Evolutionary conservation across 139 green algal species (phyloP).

Genomic region (Monoraphidium neglectum): DNA sequence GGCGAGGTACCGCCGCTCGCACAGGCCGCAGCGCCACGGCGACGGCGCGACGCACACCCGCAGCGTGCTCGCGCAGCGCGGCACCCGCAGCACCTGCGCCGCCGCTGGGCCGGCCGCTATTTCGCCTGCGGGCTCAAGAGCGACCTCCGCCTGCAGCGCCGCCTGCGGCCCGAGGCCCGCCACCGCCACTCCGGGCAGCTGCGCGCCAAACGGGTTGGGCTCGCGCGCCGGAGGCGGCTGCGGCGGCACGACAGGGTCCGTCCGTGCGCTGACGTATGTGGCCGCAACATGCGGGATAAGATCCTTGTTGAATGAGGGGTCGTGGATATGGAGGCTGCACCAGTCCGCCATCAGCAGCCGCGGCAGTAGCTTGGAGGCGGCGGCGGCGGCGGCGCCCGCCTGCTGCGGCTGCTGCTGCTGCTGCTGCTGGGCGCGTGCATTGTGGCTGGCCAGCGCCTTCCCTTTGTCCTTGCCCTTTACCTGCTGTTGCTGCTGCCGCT

Average conservation of each 20-base stretch:
- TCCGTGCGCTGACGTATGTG: slow-evolving; percentile 6
- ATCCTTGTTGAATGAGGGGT: slow-evolving; percentile 1
- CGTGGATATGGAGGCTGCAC: slow-evolving; percentile 1
- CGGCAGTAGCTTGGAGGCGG: not conserved
- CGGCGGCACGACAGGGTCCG: not conserved
- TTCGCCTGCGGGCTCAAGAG: not conserved
- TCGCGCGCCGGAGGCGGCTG: slow-evolving; percentile 2
- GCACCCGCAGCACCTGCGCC: not conserved
- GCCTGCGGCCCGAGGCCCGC: slow-evolving; percentile 4
- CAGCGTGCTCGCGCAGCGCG: slow-evolving; percentile 10
- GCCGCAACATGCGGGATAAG: slow-evolving; percentile 10
- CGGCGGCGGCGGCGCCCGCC: too few species aligned
- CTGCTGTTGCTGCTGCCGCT: not conserved
- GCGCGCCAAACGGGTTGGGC: slow-evolving; percentile 10
- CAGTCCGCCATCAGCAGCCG: slow-evolving; percentile 22
- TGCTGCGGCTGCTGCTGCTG: slow-evolving; percentile 1
- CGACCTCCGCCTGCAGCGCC: not conserved
- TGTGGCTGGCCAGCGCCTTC: not conserved
- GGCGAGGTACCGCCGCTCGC: slow-evolving; percentile 3
- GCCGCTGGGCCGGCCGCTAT: not conserved
- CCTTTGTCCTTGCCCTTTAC: not conserved
- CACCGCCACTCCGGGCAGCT: not conserved
- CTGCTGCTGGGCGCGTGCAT: not conserved
- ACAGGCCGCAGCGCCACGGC: slow-evolving; percentile 21
- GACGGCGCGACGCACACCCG: not conserved